Conservation (phyloP, 2,329 filamentous ascomycete genomes). For the Diaporthe longicolla region DNA sequence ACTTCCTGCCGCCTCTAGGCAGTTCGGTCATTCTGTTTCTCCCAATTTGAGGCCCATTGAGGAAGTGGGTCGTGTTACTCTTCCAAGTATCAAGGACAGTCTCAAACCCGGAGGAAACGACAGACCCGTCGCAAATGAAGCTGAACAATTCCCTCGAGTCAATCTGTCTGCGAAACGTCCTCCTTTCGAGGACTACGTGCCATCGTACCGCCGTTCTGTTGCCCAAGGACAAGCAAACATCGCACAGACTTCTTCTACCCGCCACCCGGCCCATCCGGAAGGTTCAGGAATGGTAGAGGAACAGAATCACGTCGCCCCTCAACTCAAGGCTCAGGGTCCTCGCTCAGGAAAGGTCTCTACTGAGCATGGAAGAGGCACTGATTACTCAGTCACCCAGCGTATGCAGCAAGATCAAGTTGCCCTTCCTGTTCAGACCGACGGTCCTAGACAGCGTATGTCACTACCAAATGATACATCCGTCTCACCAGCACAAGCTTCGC, state of each 20-base stretch:
- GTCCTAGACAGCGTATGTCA: slow-evolving; percentile 28
- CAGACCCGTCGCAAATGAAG: neutral
- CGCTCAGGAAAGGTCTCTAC: neutral
- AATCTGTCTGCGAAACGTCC: neutral
- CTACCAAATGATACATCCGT: slow-evolving; percentile 40
- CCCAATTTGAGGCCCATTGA: neutral
- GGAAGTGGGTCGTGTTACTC: neutral
- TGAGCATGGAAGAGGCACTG: neutral
- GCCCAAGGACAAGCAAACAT: neutral
- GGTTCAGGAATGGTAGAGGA: neutral
- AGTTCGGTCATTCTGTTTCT: neutral
- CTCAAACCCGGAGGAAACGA: neutral
- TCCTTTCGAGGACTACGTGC: slow-evolving; percentile 22
- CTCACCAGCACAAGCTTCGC: slow-evolving; percentile 20
- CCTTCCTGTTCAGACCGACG: neutral
- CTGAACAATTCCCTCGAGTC: neutral
- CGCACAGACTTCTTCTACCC: neutral
- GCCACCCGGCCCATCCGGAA: too few relatives aligned
- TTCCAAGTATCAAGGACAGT: neutral
- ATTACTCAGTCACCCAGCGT: neutral
- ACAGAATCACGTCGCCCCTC: too few relatives aligned
- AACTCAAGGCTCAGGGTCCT: neutral
- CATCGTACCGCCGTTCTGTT: neutral
- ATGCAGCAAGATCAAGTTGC: neutral
- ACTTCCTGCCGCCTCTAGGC: neutral